phyloP scores from a whole-genome alignment of 2,329 filamentous ascomycete genomes.

The Raffaelea arxii region DNA sequence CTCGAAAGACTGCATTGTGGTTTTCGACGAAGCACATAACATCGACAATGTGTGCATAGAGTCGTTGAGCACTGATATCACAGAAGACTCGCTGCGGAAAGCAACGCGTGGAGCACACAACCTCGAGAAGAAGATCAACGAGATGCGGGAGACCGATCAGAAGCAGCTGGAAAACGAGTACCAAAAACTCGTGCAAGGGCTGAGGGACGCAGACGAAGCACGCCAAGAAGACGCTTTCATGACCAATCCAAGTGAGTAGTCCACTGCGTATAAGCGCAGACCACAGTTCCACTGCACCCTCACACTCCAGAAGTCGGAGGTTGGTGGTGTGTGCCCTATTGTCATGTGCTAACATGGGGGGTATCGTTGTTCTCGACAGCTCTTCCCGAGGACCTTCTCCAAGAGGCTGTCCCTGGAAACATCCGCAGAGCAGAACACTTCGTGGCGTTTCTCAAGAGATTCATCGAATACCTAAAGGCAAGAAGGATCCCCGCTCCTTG shows the following conservation, averaged over 20 bases:
- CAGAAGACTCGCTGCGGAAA: slow-evolving; percentile 85
- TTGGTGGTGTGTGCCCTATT: not conserved
- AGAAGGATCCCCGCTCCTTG: not conserved
- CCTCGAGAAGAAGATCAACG: slow-evolving; percentile 78
- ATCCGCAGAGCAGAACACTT: slow-evolving; percentile 95
- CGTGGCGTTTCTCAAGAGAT: slow-evolving; percentile 85
- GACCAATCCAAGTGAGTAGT: slow-evolving; percentile 60
- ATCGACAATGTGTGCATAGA: slow-evolving; percentile 99
- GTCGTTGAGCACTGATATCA: slow-evolving; percentile 90
- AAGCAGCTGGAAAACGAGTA: slow-evolving; percentile 94
- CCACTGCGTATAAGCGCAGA: too few relatives aligned
- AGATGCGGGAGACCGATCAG: slow-evolving; percentile 94
- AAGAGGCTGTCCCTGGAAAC: slow-evolving; percentile 93
- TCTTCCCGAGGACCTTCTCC: slow-evolving; percentile 84
- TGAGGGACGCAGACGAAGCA: slow-evolving; percentile 80
- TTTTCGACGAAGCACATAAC: slow-evolving; percentile 98
- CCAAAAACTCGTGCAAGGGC: slow-evolving; percentile 83
- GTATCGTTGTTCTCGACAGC: slow-evolving; percentile 36
- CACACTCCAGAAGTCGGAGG: too few relatives aligned
- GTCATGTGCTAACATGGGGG: too few relatives aligned
- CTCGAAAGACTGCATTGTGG: slow-evolving; percentile 96
- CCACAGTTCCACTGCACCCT: too few relatives aligned
- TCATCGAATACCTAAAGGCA: slow-evolving; percentile 90
- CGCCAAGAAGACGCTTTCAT: slow-evolving; percentile 94
- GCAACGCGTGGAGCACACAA: slow-evolving; percentile 86